Evolutionary conservation across 352 stramenopile species (phyloP), one percentile per base, ranked within the genome.

Genomic region (Thraustotheca clavata): DNA sequence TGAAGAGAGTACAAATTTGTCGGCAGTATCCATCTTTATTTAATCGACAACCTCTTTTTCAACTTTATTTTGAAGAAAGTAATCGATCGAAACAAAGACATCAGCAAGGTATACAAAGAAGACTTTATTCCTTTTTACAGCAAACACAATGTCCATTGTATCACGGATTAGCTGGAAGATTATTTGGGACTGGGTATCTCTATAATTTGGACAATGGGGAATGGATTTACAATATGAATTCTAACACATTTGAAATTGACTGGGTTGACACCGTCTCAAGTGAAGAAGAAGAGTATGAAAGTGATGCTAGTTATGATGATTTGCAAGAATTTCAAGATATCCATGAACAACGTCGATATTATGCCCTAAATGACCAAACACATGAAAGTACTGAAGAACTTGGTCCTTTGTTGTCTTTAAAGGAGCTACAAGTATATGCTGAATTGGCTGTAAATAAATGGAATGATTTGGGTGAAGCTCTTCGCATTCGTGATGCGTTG

Each of bases 221-320:
- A 9, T 52, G 43, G 43, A 18, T 52, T 31, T 52, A 35, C 43
- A 52, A 52, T 18, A 24, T 31, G 3, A 11, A 52, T 9, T 35
- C 43, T 31, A 31, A 52, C 9, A 52, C n/a, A 31, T 52, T 52
- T 24, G 43, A 52, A 14, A 52, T 52, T 18, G 43, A 52, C n/a
- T 52, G 43, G 43, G 43, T 52, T 31, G 43, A 52, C 43, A 35
- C 43, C 9, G 34, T 18, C 2, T 52, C 43, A 1, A 52, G 43
- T 31, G 9, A 35, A 35, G 43, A 31, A 24, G 43, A 52, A 4
- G 39, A n/a, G 24, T 52, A 52, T 31, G 43, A 14, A 2, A 52
- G 43, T 31, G 43, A 52, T 18, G 43, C n/a, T n/a, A n/a, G n/a
- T n/a, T n/a, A n/a, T n/a, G n/a, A n/a, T n/a, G n/a, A n/a, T n/a